Evolutionary conservation across 305 asterid species (phyloP).

Genomic region (Solanum hybrid): DNA sequence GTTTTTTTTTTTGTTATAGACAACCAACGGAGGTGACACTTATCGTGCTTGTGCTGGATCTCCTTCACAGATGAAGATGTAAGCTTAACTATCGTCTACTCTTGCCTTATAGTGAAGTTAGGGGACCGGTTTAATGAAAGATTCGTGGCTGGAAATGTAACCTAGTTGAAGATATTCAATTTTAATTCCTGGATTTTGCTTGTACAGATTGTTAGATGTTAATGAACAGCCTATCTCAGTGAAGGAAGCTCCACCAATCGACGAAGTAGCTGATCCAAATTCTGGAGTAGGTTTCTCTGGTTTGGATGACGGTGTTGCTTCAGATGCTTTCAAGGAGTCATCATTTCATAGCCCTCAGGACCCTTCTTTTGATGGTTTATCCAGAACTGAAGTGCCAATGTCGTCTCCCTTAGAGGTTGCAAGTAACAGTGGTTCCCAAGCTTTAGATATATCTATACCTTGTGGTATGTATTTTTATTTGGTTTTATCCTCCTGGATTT

Average conservation of each 20-base stretch:
- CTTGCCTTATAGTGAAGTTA: background rate
- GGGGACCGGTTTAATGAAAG: background rate
- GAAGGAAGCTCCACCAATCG: background rate
- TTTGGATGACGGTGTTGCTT: background rate
- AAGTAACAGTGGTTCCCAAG: constrained; percentile 6
- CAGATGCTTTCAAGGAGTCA: background rate
- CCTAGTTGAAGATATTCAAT: background rate
- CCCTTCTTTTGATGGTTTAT: background rate
- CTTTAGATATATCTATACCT: constrained; percentile 24
- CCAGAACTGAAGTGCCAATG: background rate
- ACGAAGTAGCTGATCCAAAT: background rate
- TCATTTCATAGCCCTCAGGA: background rate
- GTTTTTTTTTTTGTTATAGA: constrained; percentile 20
- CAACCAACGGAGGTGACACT: constrained; percentile 2
- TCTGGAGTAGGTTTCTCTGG: background rate
- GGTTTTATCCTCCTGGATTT: background rate
- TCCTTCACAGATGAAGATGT: constrained; percentile 21
- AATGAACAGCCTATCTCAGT: constrained; percentile 4
- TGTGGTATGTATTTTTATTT: constrained; percentile 22
- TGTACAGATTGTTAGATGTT: constrained; percentile 2
- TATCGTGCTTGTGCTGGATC: constrained; percentile 17
- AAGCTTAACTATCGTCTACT: constrained; percentile 5
- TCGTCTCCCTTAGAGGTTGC: constrained; percentile 9
- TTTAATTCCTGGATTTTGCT: background rate
- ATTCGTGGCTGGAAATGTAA: background rate